These are phyloP conservation scores for Pseudognaphalium luteoalbum DNA, from an alignment of 129 eudicot genomes.

Conservation along the genomic window DNA sequence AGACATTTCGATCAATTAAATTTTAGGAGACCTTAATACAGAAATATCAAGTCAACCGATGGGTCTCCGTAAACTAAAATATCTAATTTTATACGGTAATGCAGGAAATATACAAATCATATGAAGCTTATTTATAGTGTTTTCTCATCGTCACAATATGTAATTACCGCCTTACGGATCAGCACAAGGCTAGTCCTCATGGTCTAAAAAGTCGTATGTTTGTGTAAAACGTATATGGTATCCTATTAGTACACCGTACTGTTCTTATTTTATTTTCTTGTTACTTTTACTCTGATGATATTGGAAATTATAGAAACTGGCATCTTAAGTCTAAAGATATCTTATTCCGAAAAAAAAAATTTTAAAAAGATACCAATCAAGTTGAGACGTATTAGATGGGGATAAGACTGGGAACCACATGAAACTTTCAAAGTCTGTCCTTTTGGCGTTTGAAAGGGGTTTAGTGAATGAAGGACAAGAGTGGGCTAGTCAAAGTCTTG, in stretches of 20 bases:
- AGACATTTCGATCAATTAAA: no score
- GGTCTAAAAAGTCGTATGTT: no score
- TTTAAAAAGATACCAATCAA: neutral
- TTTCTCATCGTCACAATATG: no score
- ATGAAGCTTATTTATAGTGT: no score
- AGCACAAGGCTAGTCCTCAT: neutral
- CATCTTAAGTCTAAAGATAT: neutral
- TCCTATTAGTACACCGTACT: neutral
- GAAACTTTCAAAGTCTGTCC: constrained; percentile 7
- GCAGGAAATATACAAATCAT: no score
- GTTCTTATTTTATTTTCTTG: neutral
- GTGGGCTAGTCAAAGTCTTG: neutral
- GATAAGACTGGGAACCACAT: constrained; percentile 10
- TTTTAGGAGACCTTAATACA: neutral
- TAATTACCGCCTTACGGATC: neutral
- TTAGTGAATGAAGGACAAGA: neutral
- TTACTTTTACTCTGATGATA: neutral
- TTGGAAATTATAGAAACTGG: constrained; percentile 5
- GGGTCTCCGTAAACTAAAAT: constrained; percentile 1
- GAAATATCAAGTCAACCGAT: constrained; percentile 1
- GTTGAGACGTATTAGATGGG: neutral
- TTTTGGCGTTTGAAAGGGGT: constrained; percentile 8
- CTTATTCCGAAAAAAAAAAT: neutral
- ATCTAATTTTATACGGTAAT: neutral
- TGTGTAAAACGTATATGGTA: neutral